These are phyloP conservation scores for Schwanniomyces polymorphus DNA, from an alignment of 805 yeast species.

Conservation along the genomic window DNA sequence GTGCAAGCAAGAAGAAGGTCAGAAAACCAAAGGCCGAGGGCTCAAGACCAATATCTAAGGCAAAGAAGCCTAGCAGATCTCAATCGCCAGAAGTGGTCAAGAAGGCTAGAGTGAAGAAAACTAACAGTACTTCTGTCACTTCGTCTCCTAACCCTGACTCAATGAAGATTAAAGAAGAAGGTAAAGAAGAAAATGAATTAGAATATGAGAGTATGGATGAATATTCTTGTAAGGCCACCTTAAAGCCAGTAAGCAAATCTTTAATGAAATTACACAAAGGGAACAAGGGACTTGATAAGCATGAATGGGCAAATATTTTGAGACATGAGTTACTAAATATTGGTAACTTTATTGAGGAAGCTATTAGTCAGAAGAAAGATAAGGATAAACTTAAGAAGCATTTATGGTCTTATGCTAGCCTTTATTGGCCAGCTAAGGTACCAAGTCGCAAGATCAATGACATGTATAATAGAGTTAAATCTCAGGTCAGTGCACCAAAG, in stretches of 20 bases:
- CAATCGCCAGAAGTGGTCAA: constrained; percentile 19
- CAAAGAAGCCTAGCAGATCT: constrained; percentile 14
- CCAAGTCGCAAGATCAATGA: constrained; percentile 67
- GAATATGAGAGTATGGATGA: constrained; percentile 84
- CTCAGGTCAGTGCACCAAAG: constrained; percentile 9
- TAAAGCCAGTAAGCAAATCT: constrained; percentile 69
- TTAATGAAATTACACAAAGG: constrained; percentile 70
- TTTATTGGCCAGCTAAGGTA: constrained; percentile 88
- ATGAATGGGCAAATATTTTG: constrained; percentile 73
- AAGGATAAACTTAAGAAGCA: constrained; percentile 53
- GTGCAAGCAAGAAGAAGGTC: constrained; percentile 15
- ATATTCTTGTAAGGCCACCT: constrained; percentile 54
- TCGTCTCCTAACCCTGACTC: constrained; percentile 3
- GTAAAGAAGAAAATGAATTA: constrained; percentile 27
- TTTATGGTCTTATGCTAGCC: constrained; percentile 80
- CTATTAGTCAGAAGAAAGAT: constrained; percentile 9
- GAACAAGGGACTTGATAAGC: constrained; percentile 67
- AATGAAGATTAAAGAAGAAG: constrained; percentile 9
- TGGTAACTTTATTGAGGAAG: constrained; percentile 61
- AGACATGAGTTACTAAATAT: constrained; percentile 67
- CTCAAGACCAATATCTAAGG: constrained; percentile 13
- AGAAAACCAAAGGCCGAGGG: constrained; percentile 15
- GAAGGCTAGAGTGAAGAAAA: constrained; percentile 12
- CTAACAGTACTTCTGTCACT: neutral
- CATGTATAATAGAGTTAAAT: constrained; percentile 68